phyloP scores from a whole-genome alignment of 306 rosid genomes.

The Vigna trinervia region DNA sequence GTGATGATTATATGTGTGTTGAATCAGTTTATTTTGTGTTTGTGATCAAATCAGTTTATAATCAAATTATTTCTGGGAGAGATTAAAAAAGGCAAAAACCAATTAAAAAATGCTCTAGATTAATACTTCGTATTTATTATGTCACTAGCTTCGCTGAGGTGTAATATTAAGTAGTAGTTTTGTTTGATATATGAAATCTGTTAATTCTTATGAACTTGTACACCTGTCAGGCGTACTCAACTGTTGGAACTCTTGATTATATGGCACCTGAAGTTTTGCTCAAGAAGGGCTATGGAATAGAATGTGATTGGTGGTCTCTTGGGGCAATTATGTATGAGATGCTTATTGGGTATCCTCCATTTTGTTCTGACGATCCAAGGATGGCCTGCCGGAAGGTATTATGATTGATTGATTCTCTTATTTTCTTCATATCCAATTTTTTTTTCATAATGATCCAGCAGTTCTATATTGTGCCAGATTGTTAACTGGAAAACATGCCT shows the following conservation, averaged over 20 bases:
- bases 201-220: constrained; percentile 27
- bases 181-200: constrained; percentile 21
- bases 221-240: constrained; percentile 83
- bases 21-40: constrained; percentile 10
- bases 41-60: constrained; percentile 15
- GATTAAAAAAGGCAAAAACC: neutral
- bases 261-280: constrained; percentile 99
- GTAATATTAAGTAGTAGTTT: constrained; percentile 1
- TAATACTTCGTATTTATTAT: neutral
- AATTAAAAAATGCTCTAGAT: constrained; percentile 30
- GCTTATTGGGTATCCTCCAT: constrained; percentile 98
- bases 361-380: constrained; percentile 99
- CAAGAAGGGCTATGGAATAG: constrained; percentile 97
- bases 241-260: constrained; percentile 99
- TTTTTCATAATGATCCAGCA: constrained; percentile 26
- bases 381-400: constrained; percentile 96
- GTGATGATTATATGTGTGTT: constrained; percentile 25
- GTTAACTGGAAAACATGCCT: constrained; percentile 96
- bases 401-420: constrained; percentile 29
- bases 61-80: constrained; percentile 3
- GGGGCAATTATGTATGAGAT: constrained; percentile 99
- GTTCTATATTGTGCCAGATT: constrained; percentile 64
- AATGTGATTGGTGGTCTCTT: constrained; percentile 99
- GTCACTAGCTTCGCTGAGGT: constrained; percentile 25
- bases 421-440: constrained; percentile 39